phyloP scores from a whole-genome alignment of 2,329 filamentous ascomycete species.

The Acrocalymma vagum region DNA sequence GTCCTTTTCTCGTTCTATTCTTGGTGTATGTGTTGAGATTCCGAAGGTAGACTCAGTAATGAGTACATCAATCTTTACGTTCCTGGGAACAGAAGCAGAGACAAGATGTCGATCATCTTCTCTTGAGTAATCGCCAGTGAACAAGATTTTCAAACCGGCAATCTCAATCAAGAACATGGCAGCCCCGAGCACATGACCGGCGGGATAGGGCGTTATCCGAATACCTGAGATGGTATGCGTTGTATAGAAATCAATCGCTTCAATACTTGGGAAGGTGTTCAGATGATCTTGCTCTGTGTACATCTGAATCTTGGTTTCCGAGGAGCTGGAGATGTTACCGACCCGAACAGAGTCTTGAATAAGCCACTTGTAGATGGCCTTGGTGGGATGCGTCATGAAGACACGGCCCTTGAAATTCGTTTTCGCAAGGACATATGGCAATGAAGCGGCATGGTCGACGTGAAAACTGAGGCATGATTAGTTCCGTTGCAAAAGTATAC shows the following conservation, averaged over 20 bases:
- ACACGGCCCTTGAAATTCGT: slow-evolving; percentile 97
- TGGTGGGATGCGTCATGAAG: slow-evolving; percentile 99
- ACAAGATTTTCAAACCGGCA: slow-evolving; percentile 93
- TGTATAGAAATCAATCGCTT: slow-evolving; percentile 97
- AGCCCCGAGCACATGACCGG: slow-evolving; percentile 95
- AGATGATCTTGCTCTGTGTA: slow-evolving; percentile 97
- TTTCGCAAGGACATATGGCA: slow-evolving; percentile 96
- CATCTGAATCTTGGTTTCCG: slow-evolving; percentile 71
- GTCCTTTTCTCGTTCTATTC: slow-evolving; percentile 88
- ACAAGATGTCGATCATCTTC: slow-evolving; percentile 96
- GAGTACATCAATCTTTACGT: slow-evolving; percentile 91
- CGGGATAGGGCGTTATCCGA: slow-evolving; percentile 94
- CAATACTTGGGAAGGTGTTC: slow-evolving; percentile 91
- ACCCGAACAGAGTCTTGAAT: slow-evolving; percentile 97
- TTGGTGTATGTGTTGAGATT: slow-evolving; percentile 90
- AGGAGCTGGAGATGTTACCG: slow-evolving; percentile 71
- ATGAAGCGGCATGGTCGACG: slow-evolving; percentile 96
- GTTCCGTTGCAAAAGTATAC: too few species aligned
- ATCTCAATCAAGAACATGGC: slow-evolving; percentile 99
- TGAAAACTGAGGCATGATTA: slow-evolving; percentile 79
- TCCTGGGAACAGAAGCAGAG: slow-evolving; percentile 87
- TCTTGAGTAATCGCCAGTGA: slow-evolving; percentile 96
- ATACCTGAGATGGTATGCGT: slow-evolving; percentile 98
- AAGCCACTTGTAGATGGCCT: slow-evolving; percentile 99
- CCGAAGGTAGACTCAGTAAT: slow-evolving; percentile 99